These are phyloP conservation scores for Thelephora aurantiotincta DNA, from an alignment of 768 basidiomycete genomes.

Conservation along the genomic window DNA sequence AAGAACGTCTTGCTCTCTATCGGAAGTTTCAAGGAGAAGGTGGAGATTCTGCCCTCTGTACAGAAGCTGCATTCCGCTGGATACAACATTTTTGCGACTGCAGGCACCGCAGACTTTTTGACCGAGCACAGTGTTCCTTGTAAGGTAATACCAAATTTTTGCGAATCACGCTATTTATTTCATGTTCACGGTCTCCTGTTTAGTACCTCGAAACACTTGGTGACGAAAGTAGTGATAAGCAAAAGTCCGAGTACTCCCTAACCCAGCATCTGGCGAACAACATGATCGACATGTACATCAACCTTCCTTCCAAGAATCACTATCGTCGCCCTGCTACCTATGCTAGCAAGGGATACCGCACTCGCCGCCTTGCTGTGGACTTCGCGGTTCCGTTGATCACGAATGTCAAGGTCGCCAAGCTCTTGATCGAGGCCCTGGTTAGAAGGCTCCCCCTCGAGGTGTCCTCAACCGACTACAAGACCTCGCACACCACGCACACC, in stretches of 20 bases:
- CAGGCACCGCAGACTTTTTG: conserved; percentile 95
- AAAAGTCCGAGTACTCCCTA: conserved; percentile 95
- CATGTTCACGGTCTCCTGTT: neutral
- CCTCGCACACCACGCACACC: conserved; percentile 76
- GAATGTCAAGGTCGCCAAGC: conserved; percentile 97
- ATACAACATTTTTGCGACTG: conserved; percentile 93
- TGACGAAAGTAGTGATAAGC: conserved; percentile 56
- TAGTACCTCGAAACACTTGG: conserved; percentile 85
- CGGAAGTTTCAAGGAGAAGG: conserved; percentile 93
- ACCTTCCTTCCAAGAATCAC: conserved; percentile 94
- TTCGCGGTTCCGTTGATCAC: conserved; percentile 96
- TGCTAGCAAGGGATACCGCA: conserved; percentile 91
- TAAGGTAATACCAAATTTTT: conserved; percentile 40
- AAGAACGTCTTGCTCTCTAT: conserved; percentile 97
- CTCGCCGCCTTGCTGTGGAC: conserved; percentile 97
- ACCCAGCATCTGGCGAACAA: conserved; percentile 95
- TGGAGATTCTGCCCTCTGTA: conserved; percentile 89
- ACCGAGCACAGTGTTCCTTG: conserved; percentile 93
- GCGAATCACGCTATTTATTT: neutral
- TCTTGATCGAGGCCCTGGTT: conserved; percentile 86
- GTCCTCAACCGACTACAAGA: conserved; percentile 85
- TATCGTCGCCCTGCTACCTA: conserved; percentile 96
- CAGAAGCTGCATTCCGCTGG: conserved; percentile 90
- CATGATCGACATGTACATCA: conserved; percentile 99
- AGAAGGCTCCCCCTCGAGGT: conserved; percentile 86